Evolutionary conservation across 805 yeast genomes (phyloP).

Genomic region (Kregervanrija fluxuum): DNA sequence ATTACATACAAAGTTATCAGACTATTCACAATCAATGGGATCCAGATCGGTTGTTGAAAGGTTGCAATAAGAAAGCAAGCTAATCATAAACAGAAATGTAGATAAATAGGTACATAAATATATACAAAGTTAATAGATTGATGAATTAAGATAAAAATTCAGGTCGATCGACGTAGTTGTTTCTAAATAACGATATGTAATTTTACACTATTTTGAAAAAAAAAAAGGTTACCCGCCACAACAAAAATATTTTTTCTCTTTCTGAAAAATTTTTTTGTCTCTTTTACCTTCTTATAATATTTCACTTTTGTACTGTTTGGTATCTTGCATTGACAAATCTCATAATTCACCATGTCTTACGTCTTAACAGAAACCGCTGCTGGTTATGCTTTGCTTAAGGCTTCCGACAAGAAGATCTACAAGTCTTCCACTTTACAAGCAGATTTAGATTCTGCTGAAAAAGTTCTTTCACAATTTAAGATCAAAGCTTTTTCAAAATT

Average conservation of each 20-base stretch:
- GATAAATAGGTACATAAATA: too few species aligned
- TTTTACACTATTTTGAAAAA: too few species aligned
- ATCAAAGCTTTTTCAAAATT: slow-evolving; percentile 94
- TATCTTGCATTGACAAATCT: not conserved
- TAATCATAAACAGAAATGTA: too few species aligned
- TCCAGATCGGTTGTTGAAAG: too few species aligned
- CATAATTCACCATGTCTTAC: slow-evolving; percentile 54
- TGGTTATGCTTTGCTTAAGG: slow-evolving; percentile 95
- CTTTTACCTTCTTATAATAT: not conserved
- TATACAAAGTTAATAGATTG: too few species aligned
- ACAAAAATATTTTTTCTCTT: not conserved
- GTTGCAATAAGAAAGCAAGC: too few species aligned
- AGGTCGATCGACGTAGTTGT: too few species aligned
- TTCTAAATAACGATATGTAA: too few species aligned
- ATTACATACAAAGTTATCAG: too few species aligned
- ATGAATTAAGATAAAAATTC: too few species aligned
- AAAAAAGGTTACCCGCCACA: too few species aligned
- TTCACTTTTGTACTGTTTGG: not conserved
- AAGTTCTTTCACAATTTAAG: slow-evolving; percentile 85
- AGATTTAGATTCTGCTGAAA: slow-evolving; percentile 75
- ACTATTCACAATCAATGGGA: too few species aligned
- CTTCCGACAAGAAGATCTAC: slow-evolving; percentile 94
- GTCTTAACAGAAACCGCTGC: slow-evolving; percentile 98
- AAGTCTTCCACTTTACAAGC: slow-evolving; percentile 68
- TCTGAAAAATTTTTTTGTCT: slow-evolving; percentile 1